Evolutionary conservation across 768 basidiomycete species (phyloP).

Genomic region (Goffeauzyma gilvescens): DNA sequence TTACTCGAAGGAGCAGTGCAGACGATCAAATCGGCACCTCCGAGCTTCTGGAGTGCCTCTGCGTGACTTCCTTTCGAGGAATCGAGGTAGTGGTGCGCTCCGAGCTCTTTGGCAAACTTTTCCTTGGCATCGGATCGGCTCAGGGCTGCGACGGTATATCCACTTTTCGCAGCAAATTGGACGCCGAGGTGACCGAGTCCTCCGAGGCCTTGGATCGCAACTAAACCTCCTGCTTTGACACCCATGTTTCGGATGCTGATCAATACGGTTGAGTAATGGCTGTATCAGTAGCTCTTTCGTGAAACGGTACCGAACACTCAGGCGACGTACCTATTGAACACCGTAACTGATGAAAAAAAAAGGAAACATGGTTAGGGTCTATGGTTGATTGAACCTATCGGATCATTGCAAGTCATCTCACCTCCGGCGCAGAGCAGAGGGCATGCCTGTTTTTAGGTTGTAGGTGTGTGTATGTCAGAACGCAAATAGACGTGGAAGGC

Average conservation of each 20-base stretch:
- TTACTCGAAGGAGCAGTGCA: conserved; percentile 26
- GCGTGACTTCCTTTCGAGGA: conserved; percentile 15
- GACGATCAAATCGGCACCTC: conserved; percentile 35
- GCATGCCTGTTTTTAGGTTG: too few relatives aligned
- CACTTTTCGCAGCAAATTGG: conserved; percentile 32
- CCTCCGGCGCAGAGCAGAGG: conserved; percentile 29
- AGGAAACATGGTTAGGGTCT: too few relatives aligned
- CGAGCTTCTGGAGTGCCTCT: conserved; percentile 30
- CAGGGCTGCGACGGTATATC: conserved; percentile 33
- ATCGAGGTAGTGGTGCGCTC: conserved; percentile 34
- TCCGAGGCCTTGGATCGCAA: conserved; percentile 34
- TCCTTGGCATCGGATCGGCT: conserved; percentile 28
- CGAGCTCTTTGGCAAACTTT: conserved; percentile 31
- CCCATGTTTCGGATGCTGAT: conserved; percentile 24
- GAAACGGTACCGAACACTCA: too few relatives aligned
- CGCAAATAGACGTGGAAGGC: too few relatives aligned
- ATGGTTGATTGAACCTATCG: too few relatives aligned
- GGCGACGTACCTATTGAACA: too few relatives aligned
- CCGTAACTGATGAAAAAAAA: too few relatives aligned
- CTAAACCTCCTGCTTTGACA: conserved; percentile 29
- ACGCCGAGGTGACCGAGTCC: conserved; percentile 16
- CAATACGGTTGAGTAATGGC: too few relatives aligned
- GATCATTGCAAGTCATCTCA: neutral
- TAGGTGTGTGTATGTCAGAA: too few relatives aligned
- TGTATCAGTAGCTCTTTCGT: too few relatives aligned